These are phyloP conservation scores for Ilex asprella DNA, from an alignment of 257 asterid genomes.

Conservation along the genomic window DNA sequence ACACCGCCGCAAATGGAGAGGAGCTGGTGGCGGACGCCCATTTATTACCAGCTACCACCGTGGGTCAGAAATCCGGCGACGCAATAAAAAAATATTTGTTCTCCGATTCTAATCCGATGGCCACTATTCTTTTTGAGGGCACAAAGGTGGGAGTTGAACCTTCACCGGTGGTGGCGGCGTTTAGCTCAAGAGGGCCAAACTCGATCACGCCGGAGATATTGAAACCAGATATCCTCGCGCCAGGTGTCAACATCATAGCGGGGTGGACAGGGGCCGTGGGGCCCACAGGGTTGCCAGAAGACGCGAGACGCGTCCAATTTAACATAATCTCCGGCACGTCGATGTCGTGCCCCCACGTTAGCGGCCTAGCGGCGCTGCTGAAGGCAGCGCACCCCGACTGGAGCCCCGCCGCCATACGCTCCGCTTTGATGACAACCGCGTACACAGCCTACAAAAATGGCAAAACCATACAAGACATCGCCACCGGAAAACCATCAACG, in stretches of 20 bases:
- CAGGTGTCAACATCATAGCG: constrained; percentile 72
- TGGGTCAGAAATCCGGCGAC: constrained; percentile 47
- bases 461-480: constrained; percentile 35
- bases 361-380: constrained; percentile 70
- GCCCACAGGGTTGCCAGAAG: constrained; percentile 57
- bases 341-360: constrained; percentile 82
- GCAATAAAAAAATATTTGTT: constrained; percentile 29
- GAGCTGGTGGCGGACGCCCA: constrained; percentile 80
- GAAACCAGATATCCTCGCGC: constrained; percentile 72
- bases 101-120: constrained; percentile 44
- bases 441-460: constrained; percentile 71
- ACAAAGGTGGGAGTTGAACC: constrained; percentile 62
- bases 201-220: constrained; percentile 43
- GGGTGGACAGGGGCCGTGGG: constrained; percentile 58
- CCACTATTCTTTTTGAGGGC: constrained; percentile 44
- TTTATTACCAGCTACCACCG: constrained; percentile 53
- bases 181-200: constrained; percentile 76
- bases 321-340: constrained; percentile 79
- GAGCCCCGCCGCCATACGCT: constrained; percentile 59
- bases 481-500: constrained; percentile 76
- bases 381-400: constrained; percentile 59
- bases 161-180: constrained; percentile 69
- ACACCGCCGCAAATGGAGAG: constrained; percentile 65
- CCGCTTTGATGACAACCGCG: constrained; percentile 54
- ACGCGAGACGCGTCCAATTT: constrained; percentile 50